These are phyloP conservation scores for Lenwebbia sp. DNA, from an alignment of 345 rosid genomes.

Conservation along the genomic window DNA sequence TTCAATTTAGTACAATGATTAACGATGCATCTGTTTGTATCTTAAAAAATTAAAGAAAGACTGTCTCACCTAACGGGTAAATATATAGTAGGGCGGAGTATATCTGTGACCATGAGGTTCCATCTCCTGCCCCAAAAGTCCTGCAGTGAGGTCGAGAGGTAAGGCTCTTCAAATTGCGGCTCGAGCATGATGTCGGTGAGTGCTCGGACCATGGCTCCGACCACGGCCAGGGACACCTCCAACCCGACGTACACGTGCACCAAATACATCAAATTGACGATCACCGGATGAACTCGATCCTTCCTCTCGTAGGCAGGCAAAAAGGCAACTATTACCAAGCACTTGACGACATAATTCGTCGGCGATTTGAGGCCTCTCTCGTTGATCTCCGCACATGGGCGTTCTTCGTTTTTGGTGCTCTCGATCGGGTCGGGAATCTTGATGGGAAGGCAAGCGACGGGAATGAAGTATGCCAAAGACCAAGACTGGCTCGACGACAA, in stretches of 20 bases:
- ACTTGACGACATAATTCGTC: constrained; percentile 20
- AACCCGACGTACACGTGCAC: constrained; percentile 29
- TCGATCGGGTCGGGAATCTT: constrained; percentile 13
- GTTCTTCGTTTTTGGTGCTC: constrained; percentile 1
- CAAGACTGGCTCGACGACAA: constrained; percentile 1
- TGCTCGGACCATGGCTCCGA: constrained; percentile 26
- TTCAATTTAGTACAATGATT: not conserved
- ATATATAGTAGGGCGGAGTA: constrained; percentile 52
- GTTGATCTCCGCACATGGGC: not conserved
- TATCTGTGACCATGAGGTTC: constrained; percentile 51
- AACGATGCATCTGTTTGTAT: not conserved
- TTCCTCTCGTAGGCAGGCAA: constrained; percentile 9
- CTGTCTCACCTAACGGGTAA: constrained; percentile 14
- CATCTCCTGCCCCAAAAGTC: constrained; percentile 76
- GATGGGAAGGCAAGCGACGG: constrained; percentile 46
- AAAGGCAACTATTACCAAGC: constrained; percentile 15
- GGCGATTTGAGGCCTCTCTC: not conserved
- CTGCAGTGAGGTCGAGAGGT: constrained; percentile 54
- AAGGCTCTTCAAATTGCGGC: constrained; percentile 48
- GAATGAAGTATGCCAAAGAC: constrained; percentile 32
- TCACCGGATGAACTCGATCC: constrained; percentile 20
- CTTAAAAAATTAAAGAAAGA: not conserved
- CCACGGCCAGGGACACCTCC: constrained; percentile 29
- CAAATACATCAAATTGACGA: constrained; percentile 18
- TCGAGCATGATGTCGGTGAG: constrained; percentile 24